phyloP scores from a whole-genome alignment of 352 stramenopile genomes.

The Phytophthora multivora region DNA sequence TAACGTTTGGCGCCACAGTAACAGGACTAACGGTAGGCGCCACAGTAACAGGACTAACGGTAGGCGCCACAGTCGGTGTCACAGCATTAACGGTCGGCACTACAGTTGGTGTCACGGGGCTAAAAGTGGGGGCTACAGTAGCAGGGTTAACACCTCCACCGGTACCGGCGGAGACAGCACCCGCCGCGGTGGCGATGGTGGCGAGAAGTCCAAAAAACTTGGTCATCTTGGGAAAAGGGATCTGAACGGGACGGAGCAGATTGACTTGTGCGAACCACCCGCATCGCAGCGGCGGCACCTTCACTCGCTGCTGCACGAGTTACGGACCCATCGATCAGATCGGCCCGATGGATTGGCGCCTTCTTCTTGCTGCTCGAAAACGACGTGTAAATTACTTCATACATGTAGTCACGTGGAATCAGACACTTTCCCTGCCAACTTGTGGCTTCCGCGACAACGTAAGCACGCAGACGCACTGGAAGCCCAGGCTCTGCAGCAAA shows the following conservation, averaged over 20 bases:
- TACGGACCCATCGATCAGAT: constrained; percentile 24
- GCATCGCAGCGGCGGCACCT: neutral
- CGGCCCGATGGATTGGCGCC: constrained; percentile 1
- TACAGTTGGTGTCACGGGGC: neutral
- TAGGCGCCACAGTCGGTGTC: neutral
- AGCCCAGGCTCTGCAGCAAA: constrained; percentile 20
- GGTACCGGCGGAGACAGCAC: constrained; percentile 19
- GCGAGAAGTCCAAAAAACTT: constrained; percentile 30
- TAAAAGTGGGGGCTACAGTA: neutral
- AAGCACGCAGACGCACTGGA: constrained; percentile 28
- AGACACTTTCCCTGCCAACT: constrained; percentile 9
- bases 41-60: neutral
- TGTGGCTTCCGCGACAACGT: neutral
- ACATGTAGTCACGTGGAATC: constrained; percentile 37
- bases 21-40: neutral
- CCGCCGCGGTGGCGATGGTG: constrained; percentile 14
- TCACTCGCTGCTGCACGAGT: constrained; percentile 13
- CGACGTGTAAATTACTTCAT: constrained; percentile 25
- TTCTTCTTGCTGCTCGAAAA: constrained; percentile 23
- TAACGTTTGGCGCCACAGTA: neutral
- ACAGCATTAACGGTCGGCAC: neutral
- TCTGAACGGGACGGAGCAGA: constrained; percentile 30
- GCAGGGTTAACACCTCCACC: constrained; percentile 8
- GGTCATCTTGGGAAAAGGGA: constrained; percentile 29
- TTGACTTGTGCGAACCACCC: constrained; percentile 24